phyloP scores from a whole-genome alignment of 352 stramenopile genomes.

The Globisporangium spinosum region DNA sequence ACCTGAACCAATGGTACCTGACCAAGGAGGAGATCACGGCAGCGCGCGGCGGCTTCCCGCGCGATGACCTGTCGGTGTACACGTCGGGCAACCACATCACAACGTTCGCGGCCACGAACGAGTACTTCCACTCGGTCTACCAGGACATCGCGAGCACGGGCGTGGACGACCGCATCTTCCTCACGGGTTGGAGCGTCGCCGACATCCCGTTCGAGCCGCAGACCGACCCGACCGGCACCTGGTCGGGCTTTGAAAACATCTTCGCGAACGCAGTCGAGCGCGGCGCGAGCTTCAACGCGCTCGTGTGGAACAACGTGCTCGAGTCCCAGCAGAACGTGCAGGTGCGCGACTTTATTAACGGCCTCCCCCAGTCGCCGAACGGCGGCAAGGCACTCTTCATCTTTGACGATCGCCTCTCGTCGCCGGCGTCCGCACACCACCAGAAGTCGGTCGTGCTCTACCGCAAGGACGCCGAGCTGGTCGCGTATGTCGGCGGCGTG shows the following conservation, averaged over 20 bases:
- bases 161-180: slow-evolving; percentile 37
- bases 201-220: slow-evolving; percentile 49
- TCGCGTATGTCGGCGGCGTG: slow-evolving; percentile 48
- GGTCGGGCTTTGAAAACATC: slow-evolving; percentile 36
- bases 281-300: slow-evolving; percentile 40
- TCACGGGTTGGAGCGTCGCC: slow-evolving; percentile 57
- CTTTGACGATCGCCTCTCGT: slow-evolving; percentile 44
- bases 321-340: slow-evolving; percentile 49
- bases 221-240: slow-evolving; percentile 19
- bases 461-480: neutral
- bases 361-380: slow-evolving; percentile 33
- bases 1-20: slow-evolving; percentile 56
- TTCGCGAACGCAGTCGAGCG: slow-evolving; percentile 27
- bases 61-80: slow-evolving; percentile 38
- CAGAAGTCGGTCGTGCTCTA: slow-evolving; percentile 38
- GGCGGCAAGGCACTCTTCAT: slow-evolving; percentile 27
- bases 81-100: slow-evolving; percentile 45
- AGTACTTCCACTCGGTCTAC: slow-evolving; percentile 50
- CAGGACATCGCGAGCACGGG: slow-evolving; percentile 35
- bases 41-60: slow-evolving; percentile 37
- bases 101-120: slow-evolving; percentile 35
- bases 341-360: slow-evolving; percentile 53
- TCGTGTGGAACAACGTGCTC: slow-evolving; percentile 65
- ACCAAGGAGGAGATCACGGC: slow-evolving; percentile 48
- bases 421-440: slow-evolving; percentile 34